Conservation (phyloP, 768 basidiomycete genomes). For the Lepiota brunneoincarnata region DNA sequence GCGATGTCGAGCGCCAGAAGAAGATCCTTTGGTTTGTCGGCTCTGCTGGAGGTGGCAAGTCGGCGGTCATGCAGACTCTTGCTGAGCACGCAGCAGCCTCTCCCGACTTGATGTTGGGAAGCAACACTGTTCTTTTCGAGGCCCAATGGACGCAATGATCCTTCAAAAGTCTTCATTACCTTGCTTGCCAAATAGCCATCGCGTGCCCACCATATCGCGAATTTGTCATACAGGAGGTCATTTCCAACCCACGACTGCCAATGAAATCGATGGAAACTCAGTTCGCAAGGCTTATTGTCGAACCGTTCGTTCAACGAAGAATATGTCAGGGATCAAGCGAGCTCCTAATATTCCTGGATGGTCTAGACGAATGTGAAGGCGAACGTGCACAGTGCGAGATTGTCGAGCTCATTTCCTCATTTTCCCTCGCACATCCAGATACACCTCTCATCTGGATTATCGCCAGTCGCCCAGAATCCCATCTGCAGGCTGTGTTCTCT, state of each 20-base stretch:
- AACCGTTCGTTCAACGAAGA: constrained; percentile 4
- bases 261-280: constrained; percentile 11
- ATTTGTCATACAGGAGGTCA: constrained; percentile 10
- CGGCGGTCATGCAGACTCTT: too few relatives aligned
- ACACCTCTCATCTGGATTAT: constrained; percentile 22
- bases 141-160: neutral
- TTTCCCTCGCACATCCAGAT: neutral
- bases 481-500: constrained; percentile 15
- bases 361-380: too few relatives aligned
- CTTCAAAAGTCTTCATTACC: constrained; percentile 16
- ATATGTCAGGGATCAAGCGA: neutral
- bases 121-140: constrained; percentile 22
- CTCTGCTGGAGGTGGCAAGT: too few relatives aligned
- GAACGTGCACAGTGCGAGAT: constrained; percentile 13
- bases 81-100: too few relatives aligned
- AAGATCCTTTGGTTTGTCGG: too few relatives aligned
- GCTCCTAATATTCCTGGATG: constrained; percentile 20
- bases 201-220: neutral
- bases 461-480: constrained; percentile 23
- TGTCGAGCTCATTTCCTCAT: constrained; percentile 9
- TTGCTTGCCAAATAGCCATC: constrained; percentile 20
- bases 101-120: constrained; percentile 3
- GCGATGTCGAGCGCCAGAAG: too few relatives aligned
- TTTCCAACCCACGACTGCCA: constrained; percentile 3
- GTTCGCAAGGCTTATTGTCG: constrained; percentile 11